A percentile compares a stretch with the other conserved stretches of the same genome.
phyloP scores from a whole-genome alignment of 257 asterid genomes.

The Prunella vulgaris region DNA sequence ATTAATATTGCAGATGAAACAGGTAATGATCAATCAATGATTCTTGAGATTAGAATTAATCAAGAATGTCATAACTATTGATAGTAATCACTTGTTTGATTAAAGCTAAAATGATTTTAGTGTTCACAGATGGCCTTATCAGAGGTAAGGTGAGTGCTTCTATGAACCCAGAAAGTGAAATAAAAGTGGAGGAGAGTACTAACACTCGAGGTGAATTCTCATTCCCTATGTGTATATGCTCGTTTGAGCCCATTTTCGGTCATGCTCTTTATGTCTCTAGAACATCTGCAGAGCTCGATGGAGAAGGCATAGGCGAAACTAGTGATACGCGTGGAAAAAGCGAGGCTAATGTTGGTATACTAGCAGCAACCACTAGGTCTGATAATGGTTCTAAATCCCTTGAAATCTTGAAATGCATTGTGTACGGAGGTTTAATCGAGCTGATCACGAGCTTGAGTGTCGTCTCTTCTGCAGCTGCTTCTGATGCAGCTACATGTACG shows the following conservation, averaged over 20 bases:
- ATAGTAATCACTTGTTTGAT: background rate
- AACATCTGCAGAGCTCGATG: background rate
- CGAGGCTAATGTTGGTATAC: background rate
- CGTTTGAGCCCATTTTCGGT: too few species aligned
- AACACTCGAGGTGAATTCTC: background rate
- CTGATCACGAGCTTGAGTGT: slow-evolving; percentile 53
- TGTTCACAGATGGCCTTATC: background rate
- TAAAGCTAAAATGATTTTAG: background rate
- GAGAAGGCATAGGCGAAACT: background rate
- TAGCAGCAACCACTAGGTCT: background rate
- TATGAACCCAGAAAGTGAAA: too few species aligned
- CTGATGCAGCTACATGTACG: slow-evolving; percentile 53
- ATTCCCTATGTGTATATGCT: background rate
- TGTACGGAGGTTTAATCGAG: slow-evolving; percentile 63
- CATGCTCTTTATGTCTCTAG: background rate
- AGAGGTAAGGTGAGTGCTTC: too few species aligned
- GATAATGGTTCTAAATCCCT: slow-evolving; percentile 22
- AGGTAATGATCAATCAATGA: background rate
- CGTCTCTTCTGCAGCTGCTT: slow-evolving; percentile 67
- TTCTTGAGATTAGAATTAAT: background rate
- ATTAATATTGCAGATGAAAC: slow-evolving; percentile 3
- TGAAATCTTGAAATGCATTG: slow-evolving; percentile 57
- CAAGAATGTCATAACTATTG: background rate
- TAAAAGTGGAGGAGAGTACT: background rate
- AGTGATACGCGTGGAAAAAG: background rate